A percentile compares a stretch with the other conserved stretches of the same genome.
phyloP scores from a whole-genome alignment of 768 basidiomycete species.

The Xerocomus spinulosus region DNA sequence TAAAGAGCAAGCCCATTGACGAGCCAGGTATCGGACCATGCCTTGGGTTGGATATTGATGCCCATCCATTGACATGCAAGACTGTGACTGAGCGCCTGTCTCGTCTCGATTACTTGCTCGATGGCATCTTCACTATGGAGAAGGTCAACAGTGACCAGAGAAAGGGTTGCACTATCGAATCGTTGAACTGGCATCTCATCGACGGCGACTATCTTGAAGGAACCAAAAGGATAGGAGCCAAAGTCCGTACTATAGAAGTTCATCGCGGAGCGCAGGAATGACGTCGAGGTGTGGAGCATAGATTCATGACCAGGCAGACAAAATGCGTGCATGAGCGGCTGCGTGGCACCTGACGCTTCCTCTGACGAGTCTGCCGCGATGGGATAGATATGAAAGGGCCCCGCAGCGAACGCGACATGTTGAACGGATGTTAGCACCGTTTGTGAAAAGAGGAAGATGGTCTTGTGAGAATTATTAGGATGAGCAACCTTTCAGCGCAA shows the following conservation, averaged over 20 bases:
- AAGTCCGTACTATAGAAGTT: constrained; percentile 87
- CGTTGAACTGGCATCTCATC: constrained; percentile 80
- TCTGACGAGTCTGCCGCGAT: constrained; percentile 63
- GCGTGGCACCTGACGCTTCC: constrained; percentile 57
- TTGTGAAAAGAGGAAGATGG: constrained; percentile 90
- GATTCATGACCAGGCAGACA: constrained; percentile 86
- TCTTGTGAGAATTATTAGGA: constrained; percentile 89
- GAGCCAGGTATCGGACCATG: constrained; percentile 95
- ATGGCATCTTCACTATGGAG: constrained; percentile 85
- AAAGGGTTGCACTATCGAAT: constrained; percentile 81
- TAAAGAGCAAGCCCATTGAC: constrained; percentile 90
- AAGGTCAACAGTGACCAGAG: constrained; percentile 74
- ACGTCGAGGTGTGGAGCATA: constrained; percentile 62
- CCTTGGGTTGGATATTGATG: constrained; percentile 90
- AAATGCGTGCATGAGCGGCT: constrained; percentile 83
- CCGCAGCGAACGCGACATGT: constrained; percentile 93
- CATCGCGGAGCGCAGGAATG: constrained; percentile 85
- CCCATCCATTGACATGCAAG: constrained; percentile 96
- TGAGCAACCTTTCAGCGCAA: constrained; percentile 66
- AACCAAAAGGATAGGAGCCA: constrained; percentile 94
- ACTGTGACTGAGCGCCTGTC: constrained; percentile 81
- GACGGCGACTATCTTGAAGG: constrained; percentile 92
- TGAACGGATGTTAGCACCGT: constrained; percentile 87
- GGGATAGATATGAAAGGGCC: constrained; percentile 80
- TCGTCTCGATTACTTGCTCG: constrained; percentile 88